A percentile compares a stretch with the other conserved stretches of the same genome.
These are phyloP conservation scores for Lecanicillium sp. DNA, from an alignment of 2,329 filamentous ascomycete species.

Conservation along the genomic window DNA sequence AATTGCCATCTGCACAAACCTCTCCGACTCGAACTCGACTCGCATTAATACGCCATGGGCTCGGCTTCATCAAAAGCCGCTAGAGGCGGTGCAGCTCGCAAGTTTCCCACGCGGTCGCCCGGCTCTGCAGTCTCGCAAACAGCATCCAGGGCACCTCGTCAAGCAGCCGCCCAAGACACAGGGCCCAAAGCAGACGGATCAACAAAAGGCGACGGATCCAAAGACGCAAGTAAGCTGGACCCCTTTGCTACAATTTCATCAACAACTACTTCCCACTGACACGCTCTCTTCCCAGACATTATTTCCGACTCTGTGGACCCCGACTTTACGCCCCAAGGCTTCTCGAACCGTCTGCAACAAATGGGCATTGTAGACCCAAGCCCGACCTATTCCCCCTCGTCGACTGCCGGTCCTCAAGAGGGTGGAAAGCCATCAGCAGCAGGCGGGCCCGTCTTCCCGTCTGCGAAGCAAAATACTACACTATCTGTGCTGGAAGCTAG, in stretches of 20 bases:
- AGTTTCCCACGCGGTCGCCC: constrained; percentile 33
- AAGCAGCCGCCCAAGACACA: constrained; percentile 11
- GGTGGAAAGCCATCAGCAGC: constrained; percentile 13
- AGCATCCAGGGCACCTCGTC: constrained; percentile 6
- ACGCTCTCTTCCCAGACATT: constrained; percentile 30
- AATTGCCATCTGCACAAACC: too few relatives aligned
- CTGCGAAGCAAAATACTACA: constrained; percentile 32
- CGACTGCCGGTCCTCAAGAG: constrained; percentile 26
- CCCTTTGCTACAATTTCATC: too few relatives aligned
- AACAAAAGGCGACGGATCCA: too few relatives aligned
- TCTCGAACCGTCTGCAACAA: constrained; percentile 41
- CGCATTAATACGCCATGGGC: constrained; percentile 26
- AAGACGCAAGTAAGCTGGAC: too few relatives aligned
- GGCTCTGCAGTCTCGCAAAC: constrained; percentile 14
- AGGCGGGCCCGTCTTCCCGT: constrained; percentile 19
- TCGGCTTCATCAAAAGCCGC: constrained; percentile 38
- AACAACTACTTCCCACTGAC: too few relatives aligned
- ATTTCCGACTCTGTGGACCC: constrained; percentile 31
- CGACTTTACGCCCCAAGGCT: constrained; percentile 33
- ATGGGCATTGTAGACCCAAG: constrained; percentile 49
- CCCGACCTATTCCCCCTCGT: constrained; percentile 45
- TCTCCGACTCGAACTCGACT: background rate
- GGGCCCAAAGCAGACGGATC: too few relatives aligned
- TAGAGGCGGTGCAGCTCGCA: constrained; percentile 28
- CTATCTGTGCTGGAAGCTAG: constrained; percentile 41